Evolutionary conservation across 2,329 filamentous ascomycete genomes (phyloP), one percentile per base, ranked within the genome.

Genomic region (Xylaria hypoxylon): DNA sequence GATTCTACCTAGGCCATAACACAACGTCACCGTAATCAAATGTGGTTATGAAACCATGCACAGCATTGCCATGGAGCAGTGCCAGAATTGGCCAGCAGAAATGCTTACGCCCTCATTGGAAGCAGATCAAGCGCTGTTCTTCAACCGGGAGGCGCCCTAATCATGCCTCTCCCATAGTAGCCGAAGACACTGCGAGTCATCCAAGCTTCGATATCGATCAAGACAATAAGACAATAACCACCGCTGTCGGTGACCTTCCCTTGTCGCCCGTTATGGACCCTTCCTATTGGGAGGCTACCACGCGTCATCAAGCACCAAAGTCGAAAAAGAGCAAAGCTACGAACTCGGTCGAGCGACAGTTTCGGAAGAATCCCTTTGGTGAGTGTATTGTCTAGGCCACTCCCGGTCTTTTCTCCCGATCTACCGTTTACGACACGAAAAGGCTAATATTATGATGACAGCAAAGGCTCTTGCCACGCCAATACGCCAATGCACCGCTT

Each of bases 351-450:
- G 87, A 90, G 73, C 82, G 81, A 63, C 84, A 86, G 65, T 79
- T 93, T 1, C 80, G 80, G 33, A 82, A 82, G 42, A 94, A 92
- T 70, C 82, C 89, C 2, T 93, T 87, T 71, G 91, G 89, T 91
- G 80, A 33, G 80, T 68, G 15, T 28, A 40, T n/a, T n/a, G 35
- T 33, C 5, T 26, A 59, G 40, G 10, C 47, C 24, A 22, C 24
- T 1, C 42, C 3, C 11, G 11, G 45, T 17, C 28, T 22, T 35
- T 5, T 15, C 8, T 15, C 13, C 40, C 24, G 1, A n/a, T 42
- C 28, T 10, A 31, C 62, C 10, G 15, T 31, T 10, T 56, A 45
- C 59, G 4, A 38, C 24, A 44, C 59, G 5, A 62, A 35, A 35
- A 48, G 40, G 45, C 58, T 62, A 35, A 68, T 48, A 19, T 13